Base-by-base conservation (phyloP, 2,329 filamentous ascomycete genomes). In the Aspergillus pseudoterreus region DNA sequence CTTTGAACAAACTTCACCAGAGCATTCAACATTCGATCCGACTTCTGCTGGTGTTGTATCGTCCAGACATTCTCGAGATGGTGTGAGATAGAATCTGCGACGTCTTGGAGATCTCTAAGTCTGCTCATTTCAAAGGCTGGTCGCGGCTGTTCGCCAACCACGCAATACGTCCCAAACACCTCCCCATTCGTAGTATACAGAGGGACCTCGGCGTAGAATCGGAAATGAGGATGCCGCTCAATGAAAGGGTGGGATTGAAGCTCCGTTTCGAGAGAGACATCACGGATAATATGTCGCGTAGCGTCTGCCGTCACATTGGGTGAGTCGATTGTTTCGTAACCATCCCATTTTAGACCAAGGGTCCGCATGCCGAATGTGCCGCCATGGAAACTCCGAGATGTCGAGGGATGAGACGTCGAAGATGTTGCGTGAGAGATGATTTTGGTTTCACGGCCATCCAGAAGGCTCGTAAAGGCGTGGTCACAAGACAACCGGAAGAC, bases 141-240 rank as follows among this genome's bases (percentile, higher is more conserved):
- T 6, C 81, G 77, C 0, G 80, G 76, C 19, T 73, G 72, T 42
- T 83, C 76, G 57, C 85, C 82, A 0, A 83, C 72, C 2, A 86
- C 77, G 45, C 79, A 78, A 53, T 82, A 83, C 4, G 75, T 76
- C 9, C 84, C 84, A 45, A 87, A 82, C 19, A 76, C 71, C 50
- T 78, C 75, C 21, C 80, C 77, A 35, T 74, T 75, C 2, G 75
- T 75, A 6, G 78, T 81, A 39, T 75, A 72, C 43, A 87, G 78
- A 0, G 84, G 84, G 0, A 85, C 82, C n/a, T 79, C 79, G 5
- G 78, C 79, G 55, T 83, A 81, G 61, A 83, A 82, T 43, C 69
- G 66, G 15, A 73, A 57, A 33, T 65, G 57, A 1, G 70, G 69
- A 49, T 61, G 63, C 11, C 52, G 62, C 3, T 52, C 49, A 1